Base-by-base conservation (phyloP, 441 rosid genomes). In the Bocquillonia castaneifolia region DNA sequence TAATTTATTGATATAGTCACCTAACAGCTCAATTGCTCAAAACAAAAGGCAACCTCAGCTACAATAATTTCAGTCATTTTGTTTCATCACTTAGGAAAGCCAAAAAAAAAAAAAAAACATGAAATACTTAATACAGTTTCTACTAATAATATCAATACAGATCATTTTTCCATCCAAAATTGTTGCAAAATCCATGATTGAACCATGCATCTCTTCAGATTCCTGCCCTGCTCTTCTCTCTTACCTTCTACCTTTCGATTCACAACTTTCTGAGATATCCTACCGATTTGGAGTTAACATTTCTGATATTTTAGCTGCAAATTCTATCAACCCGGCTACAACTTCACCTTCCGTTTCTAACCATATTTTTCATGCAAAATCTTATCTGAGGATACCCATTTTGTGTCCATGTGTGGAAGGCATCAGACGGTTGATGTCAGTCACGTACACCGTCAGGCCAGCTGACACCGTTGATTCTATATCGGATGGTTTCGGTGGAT, bases 401-500 rank as follows among this genome's bases (percentile, higher is more conserved):
- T 59, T 69, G 1, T 79, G 82, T 39, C 47, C 82, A 1, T 73
- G 82, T 23, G 74, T 71, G 2, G 78, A 79, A 20, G 80, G 80
- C 0, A 73, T 79, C 55, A 40, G 70, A 28, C 53, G 58, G 15
- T 73, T 73, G n/a, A 1, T 44, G 3, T 73, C 74, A 0, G 68
- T 74, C 1, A 22, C 48, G 5, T 64, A 76, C 51, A 36, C 56
- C 1, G 69, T 71, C 50, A 15, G n/a, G 15, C 29, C 64, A 1
- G 71, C 78, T 0, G 78, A 76, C 67, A 73, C 72, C 7, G 18
- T 62, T 7, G 76, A 63, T 10, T 73, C 72, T 0, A 79, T 76
- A 28, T 63, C 76, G 1, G 52, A 70, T 1, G 55, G 28, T 1
- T 79, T 58, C 31, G 75, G 78, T 2, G 66, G 76, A 39, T 52